These are phyloP conservation scores for Populus ilicifolia DNA, from an alignment of 345 rosid genomes.

Conservation along the genomic window DNA sequence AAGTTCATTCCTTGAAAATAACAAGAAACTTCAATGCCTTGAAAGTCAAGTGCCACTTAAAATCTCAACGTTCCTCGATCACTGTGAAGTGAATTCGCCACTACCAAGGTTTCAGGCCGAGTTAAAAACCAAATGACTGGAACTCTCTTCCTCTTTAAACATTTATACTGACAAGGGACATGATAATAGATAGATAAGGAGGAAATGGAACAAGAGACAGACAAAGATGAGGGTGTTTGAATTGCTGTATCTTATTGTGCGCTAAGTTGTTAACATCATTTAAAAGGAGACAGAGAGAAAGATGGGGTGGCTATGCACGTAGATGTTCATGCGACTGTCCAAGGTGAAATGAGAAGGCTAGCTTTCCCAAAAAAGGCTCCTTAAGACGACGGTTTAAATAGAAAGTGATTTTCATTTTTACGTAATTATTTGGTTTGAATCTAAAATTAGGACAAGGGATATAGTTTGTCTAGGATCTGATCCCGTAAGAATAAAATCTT, in stretches of 20 bases:
- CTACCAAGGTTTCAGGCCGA: slow-evolving; percentile 3
- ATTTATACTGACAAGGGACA: background rate
- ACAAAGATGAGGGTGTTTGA: background rate
- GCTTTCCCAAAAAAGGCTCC: background rate
- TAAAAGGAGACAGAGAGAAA: background rate
- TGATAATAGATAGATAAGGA: background rate
- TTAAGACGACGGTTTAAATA: background rate
- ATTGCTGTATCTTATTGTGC: background rate
- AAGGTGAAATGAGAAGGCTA: background rate
- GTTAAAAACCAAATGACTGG: background rate
- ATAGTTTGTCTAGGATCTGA: too few species aligned
- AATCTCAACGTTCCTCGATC: slow-evolving; percentile 8
- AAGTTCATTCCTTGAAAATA: slow-evolving; percentile 22
- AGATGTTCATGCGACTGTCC: background rate
- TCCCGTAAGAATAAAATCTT: too few species aligned
- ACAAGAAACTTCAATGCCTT: slow-evolving; percentile 15
- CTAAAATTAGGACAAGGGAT: too few species aligned
- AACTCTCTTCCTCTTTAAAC: background rate
- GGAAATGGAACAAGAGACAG: background rate
- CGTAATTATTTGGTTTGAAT: too few species aligned
- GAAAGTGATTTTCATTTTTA: too few species aligned
- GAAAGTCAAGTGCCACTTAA: background rate
- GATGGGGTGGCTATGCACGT: background rate
- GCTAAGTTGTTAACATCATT: background rate
- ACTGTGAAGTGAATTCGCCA: slow-evolving; percentile 6